Evolutionary conservation across 129 eudicot genomes (phyloP).

Genomic region (Artemisia argyi): DNA sequence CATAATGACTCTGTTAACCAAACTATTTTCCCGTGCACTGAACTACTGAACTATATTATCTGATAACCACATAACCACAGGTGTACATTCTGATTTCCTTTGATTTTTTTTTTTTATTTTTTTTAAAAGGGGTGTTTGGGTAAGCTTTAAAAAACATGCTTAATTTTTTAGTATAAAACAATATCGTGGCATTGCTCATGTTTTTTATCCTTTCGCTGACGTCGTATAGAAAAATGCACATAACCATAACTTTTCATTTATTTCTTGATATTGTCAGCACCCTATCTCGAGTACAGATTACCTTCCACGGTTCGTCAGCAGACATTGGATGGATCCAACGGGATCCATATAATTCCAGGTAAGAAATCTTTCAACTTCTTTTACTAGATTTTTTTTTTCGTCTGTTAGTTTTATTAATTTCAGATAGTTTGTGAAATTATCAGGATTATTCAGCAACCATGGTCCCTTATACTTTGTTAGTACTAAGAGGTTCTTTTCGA

Average conservation of each 20-base stretch:
- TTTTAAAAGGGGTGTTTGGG: no score
- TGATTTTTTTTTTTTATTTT: no score
- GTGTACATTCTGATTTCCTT: no score
- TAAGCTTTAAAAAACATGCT: no score
- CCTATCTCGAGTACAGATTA: conserved; percentile 62
- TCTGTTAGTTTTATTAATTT: not conserved
- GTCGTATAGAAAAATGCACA: not conserved
- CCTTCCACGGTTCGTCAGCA: conserved; percentile 74
- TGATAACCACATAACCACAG: no score
- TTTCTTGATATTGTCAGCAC: conserved; percentile 35
- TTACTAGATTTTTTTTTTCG: not conserved
- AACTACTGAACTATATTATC: no score
- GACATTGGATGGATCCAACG: conserved; percentile 96
- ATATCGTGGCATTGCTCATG: no score
- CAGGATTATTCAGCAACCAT: conserved; percentile 95
- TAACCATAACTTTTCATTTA: not conserved
- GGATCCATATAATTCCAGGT: conserved; percentile 90
- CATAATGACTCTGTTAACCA: no score
- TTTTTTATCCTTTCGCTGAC: no score
- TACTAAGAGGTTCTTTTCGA: conserved; percentile 83
- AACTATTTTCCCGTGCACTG: no score
- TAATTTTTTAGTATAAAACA: no score
- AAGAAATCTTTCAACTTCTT: conserved; percentile 5
- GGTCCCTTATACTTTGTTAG: conserved; percentile 94
- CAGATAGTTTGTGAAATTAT: conserved; percentile 6